Conservation (phyloP, 768 basidiomycete genomes). For the Mycena pura region DNA sequence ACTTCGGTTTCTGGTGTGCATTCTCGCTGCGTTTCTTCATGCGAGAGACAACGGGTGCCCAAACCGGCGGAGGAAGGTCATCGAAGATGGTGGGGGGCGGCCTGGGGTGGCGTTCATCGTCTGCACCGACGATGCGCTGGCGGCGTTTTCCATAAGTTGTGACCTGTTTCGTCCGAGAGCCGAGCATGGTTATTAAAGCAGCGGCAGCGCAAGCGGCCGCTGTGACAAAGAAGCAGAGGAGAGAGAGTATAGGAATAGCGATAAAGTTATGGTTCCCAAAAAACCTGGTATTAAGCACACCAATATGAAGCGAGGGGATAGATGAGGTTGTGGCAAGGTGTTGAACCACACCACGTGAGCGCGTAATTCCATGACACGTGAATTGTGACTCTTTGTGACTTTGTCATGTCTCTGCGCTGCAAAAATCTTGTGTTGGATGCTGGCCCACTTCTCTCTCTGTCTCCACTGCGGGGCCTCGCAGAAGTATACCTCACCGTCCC, state of each 20-base stretch:
- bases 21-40: conserved; percentile 61
- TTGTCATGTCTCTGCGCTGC: conserved; percentile 51
- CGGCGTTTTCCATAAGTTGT: conserved; percentile 69
- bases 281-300: too few relatives aligned
- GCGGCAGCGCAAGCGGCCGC: conserved; percentile 28
- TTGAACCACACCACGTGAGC: neutral
- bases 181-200: conserved; percentile 51
- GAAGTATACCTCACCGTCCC: conserved; percentile 87
- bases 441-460: conserved; percentile 88
- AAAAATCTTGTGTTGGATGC: conserved; percentile 91
- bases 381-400: neutral
- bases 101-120: conserved; percentile 39
- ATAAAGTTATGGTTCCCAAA: too few relatives aligned
- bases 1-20: conserved; percentile 30
- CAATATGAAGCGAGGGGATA: too few relatives aligned
- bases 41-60: conserved; percentile 47
- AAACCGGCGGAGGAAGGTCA: conserved; percentile 45
- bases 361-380: neutral
- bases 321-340: too few relatives aligned
- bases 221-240: conserved; percentile 13
- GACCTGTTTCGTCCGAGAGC: conserved; percentile 68
- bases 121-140: conserved; percentile 62
- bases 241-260: conserved; percentile 19
- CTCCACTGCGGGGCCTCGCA: conserved; percentile 89
- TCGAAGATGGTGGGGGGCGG: conserved; percentile 49